Evolutionary conservation across 2,329 filamentous ascomycete species (phyloP), one percentile per base, ranked within the genome.

Genomic region (Plectosphaerella plurivora): DNA sequence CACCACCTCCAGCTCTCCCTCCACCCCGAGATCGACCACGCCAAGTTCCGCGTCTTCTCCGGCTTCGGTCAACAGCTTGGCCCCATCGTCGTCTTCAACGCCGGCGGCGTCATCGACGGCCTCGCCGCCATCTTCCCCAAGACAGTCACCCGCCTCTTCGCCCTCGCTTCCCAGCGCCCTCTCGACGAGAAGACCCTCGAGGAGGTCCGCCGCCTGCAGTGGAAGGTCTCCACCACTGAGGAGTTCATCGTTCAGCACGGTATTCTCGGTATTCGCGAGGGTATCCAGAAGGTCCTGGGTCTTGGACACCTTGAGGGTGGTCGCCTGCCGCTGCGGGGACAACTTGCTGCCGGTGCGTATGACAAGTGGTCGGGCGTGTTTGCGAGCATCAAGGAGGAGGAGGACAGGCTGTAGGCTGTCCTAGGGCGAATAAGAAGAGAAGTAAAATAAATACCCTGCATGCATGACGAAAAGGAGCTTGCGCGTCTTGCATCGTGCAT

Each of bases 21-120:
- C 2, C 78, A 81, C 56, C 83, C 83, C 1, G 68, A 73, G 42
- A 86, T 87, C 62, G 75, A 86, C 65, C 80, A 84, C 62, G 64
- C 72, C 20, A 71, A 79, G 49, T 87, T 88, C 70, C 76, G 75
- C 55, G 79, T 85, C 22, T 88, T 81, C 73, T 83, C 81, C 20
- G 84, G 83, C 4, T 76, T 87, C 12, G 85, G 84, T 5, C 84
- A 87, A 61, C 84, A 87, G 65, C 75, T 88, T 10, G 77, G 83
- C 0, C 83, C 84, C 1, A 81, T 85, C 15, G 73, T 88, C 2
- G 70, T 79, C 36, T 78, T 87, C 53, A 83, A 83, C 46, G 82
- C 81, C 15, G 82, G 79, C 7, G 84, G 84, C 15, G 82, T 83
- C 22, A 87, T 88, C 54, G 85, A 88, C 55, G 85, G 83, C 15